Evolutionary conservation across 73 alveolate genomes (phyloP).

Genomic region (Paramecium sonneborni): DNA sequence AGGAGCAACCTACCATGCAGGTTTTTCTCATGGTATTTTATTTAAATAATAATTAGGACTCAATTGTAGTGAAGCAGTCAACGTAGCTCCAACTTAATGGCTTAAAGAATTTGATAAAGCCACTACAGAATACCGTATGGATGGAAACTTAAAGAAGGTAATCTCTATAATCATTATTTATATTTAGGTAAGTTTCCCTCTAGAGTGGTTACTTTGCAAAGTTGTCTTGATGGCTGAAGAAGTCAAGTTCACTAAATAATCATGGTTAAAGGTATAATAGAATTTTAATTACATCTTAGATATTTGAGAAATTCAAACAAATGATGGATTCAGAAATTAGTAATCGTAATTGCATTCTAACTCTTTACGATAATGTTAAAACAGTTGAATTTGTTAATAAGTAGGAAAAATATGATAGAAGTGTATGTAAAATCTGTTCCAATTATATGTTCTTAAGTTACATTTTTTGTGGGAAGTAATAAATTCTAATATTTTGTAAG

Average conservation of each 20-base stretch:
- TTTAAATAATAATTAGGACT: constrained; percentile 65
- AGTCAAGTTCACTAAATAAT: background rate
- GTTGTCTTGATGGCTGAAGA: background rate
- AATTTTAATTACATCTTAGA: background rate
- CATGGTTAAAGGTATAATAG: background rate
- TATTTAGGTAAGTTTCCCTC: constrained; percentile 36
- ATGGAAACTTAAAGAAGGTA: constrained; percentile 61
- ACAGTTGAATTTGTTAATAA: constrained; percentile 55
- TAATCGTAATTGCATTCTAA: background rate
- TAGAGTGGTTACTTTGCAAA: constrained; percentile 41
- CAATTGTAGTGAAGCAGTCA: constrained; percentile 87
- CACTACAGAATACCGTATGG: constrained; percentile 34
- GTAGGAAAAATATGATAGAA: constrained; percentile 58
- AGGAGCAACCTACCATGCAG: constrained; percentile 85
- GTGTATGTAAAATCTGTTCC: constrained; percentile 62
- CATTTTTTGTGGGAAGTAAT: constrained; percentile 61
- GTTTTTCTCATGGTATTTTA: constrained; percentile 76
- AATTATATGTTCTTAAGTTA: constrained; percentile 52
- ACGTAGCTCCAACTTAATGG: constrained; percentile 80
- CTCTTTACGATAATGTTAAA: constrained; percentile 43
- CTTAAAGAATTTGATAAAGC: constrained; percentile 63
- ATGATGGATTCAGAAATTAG: constrained; percentile 15
- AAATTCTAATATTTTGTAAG: background rate
- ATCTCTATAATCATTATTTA: background rate
- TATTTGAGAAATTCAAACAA: constrained; percentile 42